phyloP scores from a whole-genome alignment of 2,329 filamentous ascomycete species.

The Penicillium paneum region DNA sequence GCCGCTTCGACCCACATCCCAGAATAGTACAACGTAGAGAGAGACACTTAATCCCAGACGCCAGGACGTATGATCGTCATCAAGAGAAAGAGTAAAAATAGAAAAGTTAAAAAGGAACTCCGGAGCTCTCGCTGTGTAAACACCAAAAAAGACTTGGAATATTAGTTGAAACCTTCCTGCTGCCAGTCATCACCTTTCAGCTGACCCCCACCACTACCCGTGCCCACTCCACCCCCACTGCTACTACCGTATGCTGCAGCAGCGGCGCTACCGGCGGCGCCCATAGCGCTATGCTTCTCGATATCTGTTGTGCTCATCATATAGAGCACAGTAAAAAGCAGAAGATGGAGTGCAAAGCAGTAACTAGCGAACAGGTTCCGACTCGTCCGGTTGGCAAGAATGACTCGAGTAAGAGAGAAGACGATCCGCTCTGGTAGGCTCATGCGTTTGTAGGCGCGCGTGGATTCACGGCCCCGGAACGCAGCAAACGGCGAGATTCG shows the following conservation, averaged over 20 bases:
- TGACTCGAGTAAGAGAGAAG: slow-evolving; percentile 85
- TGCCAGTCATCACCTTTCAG: slow-evolving; percentile 58
- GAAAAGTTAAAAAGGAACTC: slow-evolving; percentile 12
- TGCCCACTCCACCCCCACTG: slow-evolving; percentile 16
- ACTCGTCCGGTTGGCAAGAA: slow-evolving; percentile 83
- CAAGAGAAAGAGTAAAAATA: neutral
- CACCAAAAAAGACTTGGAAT: slow-evolving; percentile 4
- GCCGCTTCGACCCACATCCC: neutral
- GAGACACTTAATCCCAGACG: slow-evolving; percentile 9
- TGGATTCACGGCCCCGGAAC: slow-evolving; percentile 89
- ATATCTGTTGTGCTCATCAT: slow-evolving; percentile 70
- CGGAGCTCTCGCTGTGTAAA: slow-evolving; percentile 16
- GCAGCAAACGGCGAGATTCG: slow-evolving; percentile 95
- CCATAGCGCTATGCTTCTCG: slow-evolving; percentile 59
- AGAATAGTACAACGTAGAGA: neutral
- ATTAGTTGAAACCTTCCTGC: slow-evolving; percentile 55
- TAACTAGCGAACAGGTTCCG: slow-evolving; percentile 92
- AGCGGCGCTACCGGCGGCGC: slow-evolving; percentile 46
- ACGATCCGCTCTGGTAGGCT: slow-evolving; percentile 84
- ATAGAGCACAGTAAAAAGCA: slow-evolving; percentile 85
- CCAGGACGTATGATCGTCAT: slow-evolving; percentile 8
- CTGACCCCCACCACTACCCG: slow-evolving; percentile 31
- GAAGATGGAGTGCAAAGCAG: slow-evolving; percentile 79
- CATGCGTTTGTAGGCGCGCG: slow-evolving; percentile 89
- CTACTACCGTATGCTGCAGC: slow-evolving; percentile 36